These are phyloP conservation scores for Nemania serpens DNA, from an alignment of 2,329 filamentous ascomycete species.

Conservation along the genomic window DNA sequence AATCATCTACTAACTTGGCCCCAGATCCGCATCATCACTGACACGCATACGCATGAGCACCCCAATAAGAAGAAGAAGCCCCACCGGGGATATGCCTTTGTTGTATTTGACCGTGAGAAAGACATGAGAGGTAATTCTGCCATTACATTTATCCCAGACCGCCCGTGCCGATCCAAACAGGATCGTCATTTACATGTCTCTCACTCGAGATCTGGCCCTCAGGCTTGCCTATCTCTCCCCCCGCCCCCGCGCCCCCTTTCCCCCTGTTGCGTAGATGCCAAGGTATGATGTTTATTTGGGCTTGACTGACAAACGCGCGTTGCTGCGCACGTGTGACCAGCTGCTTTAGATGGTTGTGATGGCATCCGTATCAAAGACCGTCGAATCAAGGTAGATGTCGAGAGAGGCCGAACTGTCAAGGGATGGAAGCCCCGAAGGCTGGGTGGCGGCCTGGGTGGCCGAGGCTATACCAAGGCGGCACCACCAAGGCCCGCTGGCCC, in stretches of 20 bases:
- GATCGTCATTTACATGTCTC: slow-evolving; percentile 43
- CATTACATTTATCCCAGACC: slow-evolving; percentile 47
- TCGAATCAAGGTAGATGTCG: slow-evolving; percentile 91
- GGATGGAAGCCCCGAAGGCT: slow-evolving; percentile 92
- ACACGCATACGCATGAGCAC: slow-evolving; percentile 71
- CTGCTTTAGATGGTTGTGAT: slow-evolving; percentile 85
- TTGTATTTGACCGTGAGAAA: slow-evolving; percentile 95
- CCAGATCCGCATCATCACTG: slow-evolving; percentile 85
- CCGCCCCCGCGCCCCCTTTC: slow-evolving; percentile 28
- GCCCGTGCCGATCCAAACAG: slow-evolving; percentile 33
- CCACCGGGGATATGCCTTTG: slow-evolving; percentile 91
- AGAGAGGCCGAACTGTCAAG: slow-evolving; percentile 90
- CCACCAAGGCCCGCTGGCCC: slow-evolving; percentile 72
- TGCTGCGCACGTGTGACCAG: slow-evolving; percentile 67
- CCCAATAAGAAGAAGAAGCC: slow-evolving; percentile 79
- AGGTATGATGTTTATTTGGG: slow-evolving; percentile 62
- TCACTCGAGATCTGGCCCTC: slow-evolving; percentile 60
- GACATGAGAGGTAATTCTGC: slow-evolving; percentile 94
- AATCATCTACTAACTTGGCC: slow-evolving; percentile 17
- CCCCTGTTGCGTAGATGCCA: slow-evolving; percentile 28
- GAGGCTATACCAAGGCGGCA: slow-evolving; percentile 86
- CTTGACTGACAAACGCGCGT: slow-evolving; percentile 70
- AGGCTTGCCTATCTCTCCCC: slow-evolving; percentile 58
- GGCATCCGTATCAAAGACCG: slow-evolving; percentile 91
- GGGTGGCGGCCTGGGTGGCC: slow-evolving; percentile 88